Conservation (phyloP, 495 filamentous ascomycete species). For the Glutinoglossum americanum region DNA sequence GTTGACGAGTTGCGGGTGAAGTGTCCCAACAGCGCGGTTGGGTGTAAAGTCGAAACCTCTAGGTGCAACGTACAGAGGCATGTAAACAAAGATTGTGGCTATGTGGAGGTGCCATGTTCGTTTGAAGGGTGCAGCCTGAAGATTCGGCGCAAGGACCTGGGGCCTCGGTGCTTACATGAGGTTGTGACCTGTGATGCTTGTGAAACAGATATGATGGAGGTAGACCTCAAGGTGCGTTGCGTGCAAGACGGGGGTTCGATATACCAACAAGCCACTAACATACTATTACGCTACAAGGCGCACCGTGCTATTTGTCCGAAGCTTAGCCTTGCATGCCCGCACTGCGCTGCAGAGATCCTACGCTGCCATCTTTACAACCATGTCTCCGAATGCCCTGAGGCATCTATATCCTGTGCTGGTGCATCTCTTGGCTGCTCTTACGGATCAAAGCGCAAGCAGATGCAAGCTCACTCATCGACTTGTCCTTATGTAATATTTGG, state of each 20-base stretch:
- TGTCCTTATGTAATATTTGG: conserved; percentile 38
- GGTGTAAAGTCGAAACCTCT: conserved; percentile 39
- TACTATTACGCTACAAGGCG: neutral
- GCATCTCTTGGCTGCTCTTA: conserved; percentile 34
- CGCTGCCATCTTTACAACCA: conserved; percentile 29
- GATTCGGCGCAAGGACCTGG: conserved; percentile 28
- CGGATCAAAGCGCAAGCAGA: conserved; percentile 25
- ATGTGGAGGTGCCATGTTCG: conserved; percentile 42
- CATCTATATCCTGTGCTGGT: conserved; percentile 30
- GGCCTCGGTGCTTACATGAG: conserved; percentile 37
- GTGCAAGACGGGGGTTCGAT: no score
- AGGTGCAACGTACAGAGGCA: conserved; percentile 53
- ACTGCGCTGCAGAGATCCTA: conserved; percentile 18
- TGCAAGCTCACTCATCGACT: conserved; percentile 27
- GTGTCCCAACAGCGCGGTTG: conserved; percentile 41
- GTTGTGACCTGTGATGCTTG: conserved; percentile 32
- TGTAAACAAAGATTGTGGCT: conserved; percentile 52
- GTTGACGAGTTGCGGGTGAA: conserved; percentile 55
- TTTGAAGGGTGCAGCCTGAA: conserved; percentile 14
- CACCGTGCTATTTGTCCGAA: neutral
- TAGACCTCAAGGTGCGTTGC: conserved; percentile 30
- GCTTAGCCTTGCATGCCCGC: neutral
- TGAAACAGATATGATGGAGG: conserved; percentile 29
- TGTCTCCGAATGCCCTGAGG: conserved; percentile 28
- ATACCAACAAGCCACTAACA: neutral